phyloP scores from a whole-genome alignment of 768 basidiomycete species.

The Pleurotus salmoneostramineus region DNA sequence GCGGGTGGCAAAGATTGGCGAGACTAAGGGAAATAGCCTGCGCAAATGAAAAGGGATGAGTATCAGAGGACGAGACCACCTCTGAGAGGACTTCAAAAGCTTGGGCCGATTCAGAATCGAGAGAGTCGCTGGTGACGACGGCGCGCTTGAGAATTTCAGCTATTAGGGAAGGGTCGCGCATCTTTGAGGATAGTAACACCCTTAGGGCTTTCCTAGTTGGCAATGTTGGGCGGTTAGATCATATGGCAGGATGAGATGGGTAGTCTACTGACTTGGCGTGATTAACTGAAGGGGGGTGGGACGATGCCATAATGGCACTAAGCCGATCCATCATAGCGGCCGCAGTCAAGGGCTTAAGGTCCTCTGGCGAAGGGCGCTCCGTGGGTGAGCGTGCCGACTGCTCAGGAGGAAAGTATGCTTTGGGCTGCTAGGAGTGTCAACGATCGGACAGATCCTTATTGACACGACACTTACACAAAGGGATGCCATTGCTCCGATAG shows the following conservation, averaged over 20 bases:
- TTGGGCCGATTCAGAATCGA: conserved; percentile 51
- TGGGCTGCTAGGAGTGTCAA: conserved; percentile 49
- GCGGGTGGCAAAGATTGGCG: conserved; percentile 79
- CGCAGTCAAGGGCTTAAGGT: conserved; percentile 50
- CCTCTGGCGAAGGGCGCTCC: conserved; percentile 49
- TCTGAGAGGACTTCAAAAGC: conserved; percentile 82
- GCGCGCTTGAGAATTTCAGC: conserved; percentile 67
- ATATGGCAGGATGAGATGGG: neutral
- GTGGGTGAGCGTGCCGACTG: conserved; percentile 57
- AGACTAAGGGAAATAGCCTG: conserved; percentile 77
- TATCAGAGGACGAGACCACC: conserved; percentile 49
- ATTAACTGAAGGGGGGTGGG: conserved; percentile 41
- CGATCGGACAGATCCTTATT: neutral
- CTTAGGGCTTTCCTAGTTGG: conserved; percentile 67
- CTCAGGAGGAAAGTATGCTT: conserved; percentile 70
- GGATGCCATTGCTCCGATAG: conserved; percentile 83
- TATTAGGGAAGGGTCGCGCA: conserved; percentile 51
- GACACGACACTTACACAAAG: conserved; percentile 64
- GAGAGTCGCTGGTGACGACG: conserved; percentile 53
- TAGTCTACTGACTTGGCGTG: conserved; percentile 59
- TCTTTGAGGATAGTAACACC: conserved; percentile 58
- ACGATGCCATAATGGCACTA: conserved; percentile 63
- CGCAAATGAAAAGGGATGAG: conserved; percentile 64
- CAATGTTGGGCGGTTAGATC: conserved; percentile 1
- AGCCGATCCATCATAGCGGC: conserved; percentile 58